phyloP scores from a whole-genome alignment of 495 filamentous ascomycete genomes.

The Xylaria longipes region DNA sequence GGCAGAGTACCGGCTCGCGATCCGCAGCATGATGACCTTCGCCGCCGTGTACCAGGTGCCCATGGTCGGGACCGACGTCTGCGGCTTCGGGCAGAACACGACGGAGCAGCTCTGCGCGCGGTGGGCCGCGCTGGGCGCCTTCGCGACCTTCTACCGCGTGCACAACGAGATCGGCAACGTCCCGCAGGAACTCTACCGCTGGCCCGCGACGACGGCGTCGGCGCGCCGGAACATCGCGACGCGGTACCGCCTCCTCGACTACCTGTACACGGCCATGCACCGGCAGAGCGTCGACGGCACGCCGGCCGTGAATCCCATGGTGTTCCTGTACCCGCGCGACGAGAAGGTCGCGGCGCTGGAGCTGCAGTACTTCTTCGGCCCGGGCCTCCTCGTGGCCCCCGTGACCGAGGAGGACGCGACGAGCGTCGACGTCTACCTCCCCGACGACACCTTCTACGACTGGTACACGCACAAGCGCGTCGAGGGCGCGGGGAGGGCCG shows the following conservation, averaged over 20 bases:
- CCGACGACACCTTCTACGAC: conserved; percentile 79
- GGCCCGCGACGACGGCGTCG: conserved; percentile 66
- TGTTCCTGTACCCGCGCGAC: conserved; percentile 75
- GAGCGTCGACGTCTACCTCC: conserved; percentile 74
- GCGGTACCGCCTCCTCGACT: conserved; percentile 78
- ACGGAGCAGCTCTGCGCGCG: conserved; percentile 82
- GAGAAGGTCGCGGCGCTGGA: conserved; percentile 64
- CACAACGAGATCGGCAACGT: conserved; percentile 56
- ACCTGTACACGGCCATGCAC: conserved; percentile 80
- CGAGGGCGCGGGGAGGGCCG: conserved; percentile 58
- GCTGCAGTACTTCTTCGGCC: conserved; percentile 77
- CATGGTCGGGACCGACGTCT: conserved; percentile 85
- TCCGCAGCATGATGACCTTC: conserved; percentile 74
- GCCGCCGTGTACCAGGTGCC: conserved; percentile 83
- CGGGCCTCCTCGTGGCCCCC: conserved; percentile 73
- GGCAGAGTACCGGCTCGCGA: conserved; percentile 73
- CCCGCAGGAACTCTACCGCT: conserved; percentile 82
- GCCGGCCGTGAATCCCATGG: conserved; percentile 73
- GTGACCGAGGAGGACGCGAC: conserved; percentile 70
- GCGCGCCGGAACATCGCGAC: conserved; percentile 75
- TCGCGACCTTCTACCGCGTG: conserved; percentile 84
- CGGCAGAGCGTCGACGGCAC: conserved; percentile 69
- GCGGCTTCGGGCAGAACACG: conserved; percentile 75
- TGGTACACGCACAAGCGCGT: conserved; percentile 68
- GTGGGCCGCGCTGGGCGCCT: conserved; percentile 83